Conservation (phyloP, 1,284 basidiomycete species). For the Naganishia sp. region DNA sequence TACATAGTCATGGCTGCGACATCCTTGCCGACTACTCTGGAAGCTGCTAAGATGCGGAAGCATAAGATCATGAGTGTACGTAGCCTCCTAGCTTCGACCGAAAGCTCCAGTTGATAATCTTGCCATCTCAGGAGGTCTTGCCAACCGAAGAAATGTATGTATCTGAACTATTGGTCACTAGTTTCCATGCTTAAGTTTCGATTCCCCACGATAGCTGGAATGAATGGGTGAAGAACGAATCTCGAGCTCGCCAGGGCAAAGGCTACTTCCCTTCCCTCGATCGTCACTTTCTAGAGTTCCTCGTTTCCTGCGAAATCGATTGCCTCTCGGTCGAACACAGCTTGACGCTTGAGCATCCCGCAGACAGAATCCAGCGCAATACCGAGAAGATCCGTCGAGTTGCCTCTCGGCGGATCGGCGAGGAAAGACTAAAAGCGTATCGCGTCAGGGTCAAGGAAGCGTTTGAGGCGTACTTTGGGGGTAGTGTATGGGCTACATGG, state of each 20-base stretch:
- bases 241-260: slow-evolving; percentile 45
- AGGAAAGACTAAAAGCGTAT: slow-evolving; percentile 50
- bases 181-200: not conserved
- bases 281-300: slow-evolving; percentile 49
- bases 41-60: slow-evolving; percentile 8
- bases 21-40: not conserved
- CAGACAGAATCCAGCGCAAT: slow-evolving; percentile 45
- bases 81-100: not conserved
- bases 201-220: slow-evolving; percentile 37
- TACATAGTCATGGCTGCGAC: not conserved
- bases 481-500: slow-evolving; percentile 34
- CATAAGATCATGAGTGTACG: slow-evolving; percentile 10
- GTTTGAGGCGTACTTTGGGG: slow-evolving; percentile 47
- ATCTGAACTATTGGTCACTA: not conserved
- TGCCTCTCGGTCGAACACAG: slow-evolving; percentile 42
- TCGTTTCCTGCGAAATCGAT: slow-evolving; percentile 49
- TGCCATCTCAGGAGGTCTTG: slow-evolving; percentile 42
- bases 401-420: slow-evolving; percentile 48
- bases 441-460: slow-evolving; percentile 50
- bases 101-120: too few species aligned
- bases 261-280: slow-evolving; percentile 50
- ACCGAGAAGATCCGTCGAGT: slow-evolving; percentile 47
- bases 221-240: slow-evolving; percentile 49
- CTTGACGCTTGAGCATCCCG: slow-evolving; percentile 32
- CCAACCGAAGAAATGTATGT: slow-evolving; percentile 45